A percentile compares a stretch with the other conserved stretches of the same genome.
Evolutionary conservation across 192 early-diverging fungal species (phyloP).

Genomic region (Dissophora ornata): DNA sequence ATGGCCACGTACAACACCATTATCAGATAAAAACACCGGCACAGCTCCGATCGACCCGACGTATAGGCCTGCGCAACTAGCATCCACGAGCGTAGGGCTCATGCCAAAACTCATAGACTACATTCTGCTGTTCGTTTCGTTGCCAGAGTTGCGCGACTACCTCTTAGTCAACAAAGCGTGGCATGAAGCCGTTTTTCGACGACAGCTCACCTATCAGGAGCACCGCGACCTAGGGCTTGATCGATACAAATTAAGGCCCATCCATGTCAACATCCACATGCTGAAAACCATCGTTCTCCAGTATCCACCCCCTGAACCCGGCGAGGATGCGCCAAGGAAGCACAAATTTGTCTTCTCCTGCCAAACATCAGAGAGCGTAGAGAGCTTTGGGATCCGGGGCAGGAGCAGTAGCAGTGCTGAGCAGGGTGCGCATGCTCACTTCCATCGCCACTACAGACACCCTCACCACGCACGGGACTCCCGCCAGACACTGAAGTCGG

Average conservation of each 20-base stretch:
- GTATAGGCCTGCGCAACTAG: no score
- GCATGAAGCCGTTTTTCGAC: not conserved
- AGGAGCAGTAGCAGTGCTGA: slow-evolving; percentile 9
- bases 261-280: slow-evolving; percentile 9
- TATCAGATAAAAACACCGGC: no score
- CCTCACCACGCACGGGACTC: slow-evolving; percentile 17
- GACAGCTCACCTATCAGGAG: not conserved
- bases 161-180: not conserved
- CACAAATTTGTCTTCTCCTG: slow-evolving; percentile 27
- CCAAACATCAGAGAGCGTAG: no score
- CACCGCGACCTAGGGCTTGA: not conserved
- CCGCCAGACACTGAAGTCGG: not conserved
- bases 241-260: not conserved
- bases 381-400: not conserved
- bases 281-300: slow-evolving; percentile 20
- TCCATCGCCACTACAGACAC: not conserved
- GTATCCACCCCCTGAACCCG: slow-evolving; percentile 3
- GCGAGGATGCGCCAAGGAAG: not conserved
- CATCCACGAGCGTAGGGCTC: no score
- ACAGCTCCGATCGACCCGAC: no score
- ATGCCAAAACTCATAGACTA: slow-evolving; percentile 1
- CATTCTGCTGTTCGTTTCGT: not conserved
- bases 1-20: slow-evolving; percentile 7
- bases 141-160: not conserved
- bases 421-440: not conserved